These are phyloP conservation scores for Apiotrichum brassicae DNA, from an alignment of 1,284 basidiomycete genomes.

Conservation along the genomic window DNA sequence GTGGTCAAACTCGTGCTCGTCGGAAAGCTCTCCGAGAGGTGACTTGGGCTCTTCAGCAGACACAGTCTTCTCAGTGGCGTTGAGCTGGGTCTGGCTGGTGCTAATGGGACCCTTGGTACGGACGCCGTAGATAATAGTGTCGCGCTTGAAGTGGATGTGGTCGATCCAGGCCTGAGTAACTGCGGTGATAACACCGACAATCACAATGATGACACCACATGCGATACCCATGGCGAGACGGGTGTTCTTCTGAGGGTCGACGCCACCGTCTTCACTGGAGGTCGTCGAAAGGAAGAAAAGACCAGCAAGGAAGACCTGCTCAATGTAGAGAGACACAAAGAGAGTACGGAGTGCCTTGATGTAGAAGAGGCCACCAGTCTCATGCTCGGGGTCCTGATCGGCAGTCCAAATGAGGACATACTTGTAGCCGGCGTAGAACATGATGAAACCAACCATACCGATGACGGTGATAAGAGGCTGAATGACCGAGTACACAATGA, in stretches of 20 bases:
- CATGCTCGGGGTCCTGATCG: slow-evolving; percentile 41
- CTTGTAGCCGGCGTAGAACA: slow-evolving; percentile 46
- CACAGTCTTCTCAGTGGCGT: slow-evolving; percentile 18
- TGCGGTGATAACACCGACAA: slow-evolving; percentile 33
- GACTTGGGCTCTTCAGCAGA: slow-evolving; percentile 19
- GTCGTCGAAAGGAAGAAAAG: slow-evolving; percentile 44
- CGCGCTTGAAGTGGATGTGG: slow-evolving; percentile 36
- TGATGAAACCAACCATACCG: slow-evolving; percentile 32
- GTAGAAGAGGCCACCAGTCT: slow-evolving; percentile 48
- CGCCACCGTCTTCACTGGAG: slow-evolving; percentile 12
- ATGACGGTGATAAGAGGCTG: slow-evolving; percentile 45
- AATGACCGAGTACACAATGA: slow-evolving; percentile 46
- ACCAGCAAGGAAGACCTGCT: slow-evolving; percentile 42
- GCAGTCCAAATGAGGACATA: slow-evolving; percentile 45
- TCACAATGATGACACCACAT: slow-evolving; percentile 43
- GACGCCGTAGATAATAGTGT: slow-evolving; percentile 27
- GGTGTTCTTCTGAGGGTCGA: no score
- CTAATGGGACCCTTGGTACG: background rate
- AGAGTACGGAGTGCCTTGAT: slow-evolving; percentile 45
- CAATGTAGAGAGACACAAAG: slow-evolving; percentile 44
- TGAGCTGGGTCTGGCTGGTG: slow-evolving; percentile 18
- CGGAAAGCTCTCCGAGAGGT: slow-evolving; percentile 24
- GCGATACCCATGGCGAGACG: slow-evolving; percentile 37
- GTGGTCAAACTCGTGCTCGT: slow-evolving; percentile 44
- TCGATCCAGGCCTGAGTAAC: slow-evolving; percentile 43